Evolutionary conservation across 306 rosid species (phyloP).

Genomic region (Glycine latifolia): DNA sequence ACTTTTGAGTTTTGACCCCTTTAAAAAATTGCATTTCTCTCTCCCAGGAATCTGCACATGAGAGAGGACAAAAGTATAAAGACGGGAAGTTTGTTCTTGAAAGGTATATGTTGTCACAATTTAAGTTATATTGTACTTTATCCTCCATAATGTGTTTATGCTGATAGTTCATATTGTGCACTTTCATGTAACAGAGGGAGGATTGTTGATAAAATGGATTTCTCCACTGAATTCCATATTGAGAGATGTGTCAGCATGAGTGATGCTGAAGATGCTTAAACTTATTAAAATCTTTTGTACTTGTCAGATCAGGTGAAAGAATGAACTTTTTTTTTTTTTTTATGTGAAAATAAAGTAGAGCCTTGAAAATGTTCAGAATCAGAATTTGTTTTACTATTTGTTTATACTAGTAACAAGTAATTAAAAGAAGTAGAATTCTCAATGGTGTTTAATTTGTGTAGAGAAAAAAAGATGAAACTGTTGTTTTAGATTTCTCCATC

Average conservation of each 20-base stretch:
- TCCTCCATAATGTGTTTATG: background rate
- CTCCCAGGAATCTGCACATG: slow-evolving; percentile 80
- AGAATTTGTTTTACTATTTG: background rate
- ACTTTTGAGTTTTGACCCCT: background rate
- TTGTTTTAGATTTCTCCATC: too few relatives aligned
- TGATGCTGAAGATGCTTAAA: slow-evolving; percentile 75
- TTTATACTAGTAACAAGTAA: too few relatives aligned
- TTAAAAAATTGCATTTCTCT: background rate
- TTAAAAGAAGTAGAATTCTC: too few relatives aligned
- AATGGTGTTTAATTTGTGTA: too few relatives aligned
- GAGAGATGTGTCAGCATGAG: slow-evolving; percentile 67
- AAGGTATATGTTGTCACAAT: slow-evolving; percentile 58
- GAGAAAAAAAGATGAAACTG: too few relatives aligned
- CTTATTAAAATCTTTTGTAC: slow-evolving; percentile 15
- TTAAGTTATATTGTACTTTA: background rate
- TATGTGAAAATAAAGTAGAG: slow-evolving; percentile 28
- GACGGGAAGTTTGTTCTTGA: slow-evolving; percentile 96
- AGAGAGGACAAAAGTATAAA: slow-evolving; percentile 84
- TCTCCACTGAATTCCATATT: slow-evolving; percentile 66
- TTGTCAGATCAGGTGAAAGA: slow-evolving; percentile 38
- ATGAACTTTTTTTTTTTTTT: background rate
- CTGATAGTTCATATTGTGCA: slow-evolving; percentile 41
- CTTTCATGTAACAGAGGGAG: slow-evolving; percentile 63
- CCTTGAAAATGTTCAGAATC: slow-evolving; percentile 24
- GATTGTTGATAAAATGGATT: slow-evolving; percentile 73